These are phyloP conservation scores for Coemansia sp. DNA, from an alignment of 192 early-diverging fungal genomes.

Conservation along the genomic window DNA sequence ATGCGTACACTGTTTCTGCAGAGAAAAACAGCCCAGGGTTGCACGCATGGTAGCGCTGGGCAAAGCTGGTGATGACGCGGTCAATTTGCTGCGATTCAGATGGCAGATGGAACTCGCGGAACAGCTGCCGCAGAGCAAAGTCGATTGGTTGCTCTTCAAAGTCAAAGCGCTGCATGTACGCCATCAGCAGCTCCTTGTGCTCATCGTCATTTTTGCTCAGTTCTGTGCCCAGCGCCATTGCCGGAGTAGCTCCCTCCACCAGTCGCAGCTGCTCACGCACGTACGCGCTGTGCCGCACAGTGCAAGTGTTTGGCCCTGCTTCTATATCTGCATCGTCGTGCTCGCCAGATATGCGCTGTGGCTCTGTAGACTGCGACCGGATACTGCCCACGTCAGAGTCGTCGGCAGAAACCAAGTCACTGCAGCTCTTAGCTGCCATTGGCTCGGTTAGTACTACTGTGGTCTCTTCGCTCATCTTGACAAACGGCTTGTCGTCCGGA, in stretches of 20 bases:
- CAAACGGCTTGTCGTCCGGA: conserved; percentile 9
- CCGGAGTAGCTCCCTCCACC: conserved; percentile 38
- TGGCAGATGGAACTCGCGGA: conserved; percentile 71
- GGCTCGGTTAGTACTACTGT: conserved; percentile 4
- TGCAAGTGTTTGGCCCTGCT: background rate
- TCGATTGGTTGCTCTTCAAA: conserved; percentile 66
- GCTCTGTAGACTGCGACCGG: background rate
- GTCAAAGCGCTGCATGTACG: conserved; percentile 63
- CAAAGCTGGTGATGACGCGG: conserved; percentile 73
- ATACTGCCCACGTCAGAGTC: background rate
- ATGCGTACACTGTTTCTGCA: conserved; percentile 68
- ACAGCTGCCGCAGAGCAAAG: conserved; percentile 68
- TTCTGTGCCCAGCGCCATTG: conserved; percentile 54
- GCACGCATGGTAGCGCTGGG: conserved; percentile 66
- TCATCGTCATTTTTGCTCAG: conserved; percentile 59
- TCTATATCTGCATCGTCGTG: background rate
- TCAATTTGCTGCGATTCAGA: conserved; percentile 86
- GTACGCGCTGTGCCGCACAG: conserved; percentile 28
- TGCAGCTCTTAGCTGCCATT: background rate
- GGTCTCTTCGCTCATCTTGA: conserved; percentile 12
- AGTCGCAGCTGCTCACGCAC: conserved; percentile 38
- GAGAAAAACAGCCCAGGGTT: conserved; percentile 66
- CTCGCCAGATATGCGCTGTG: background rate
- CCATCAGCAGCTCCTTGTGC: conserved; percentile 59
- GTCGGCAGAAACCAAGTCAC: background rate